phyloP scores from a whole-genome alignment of 2,329 filamentous ascomycete genomes.

The Grosmannia serpens region DNA sequence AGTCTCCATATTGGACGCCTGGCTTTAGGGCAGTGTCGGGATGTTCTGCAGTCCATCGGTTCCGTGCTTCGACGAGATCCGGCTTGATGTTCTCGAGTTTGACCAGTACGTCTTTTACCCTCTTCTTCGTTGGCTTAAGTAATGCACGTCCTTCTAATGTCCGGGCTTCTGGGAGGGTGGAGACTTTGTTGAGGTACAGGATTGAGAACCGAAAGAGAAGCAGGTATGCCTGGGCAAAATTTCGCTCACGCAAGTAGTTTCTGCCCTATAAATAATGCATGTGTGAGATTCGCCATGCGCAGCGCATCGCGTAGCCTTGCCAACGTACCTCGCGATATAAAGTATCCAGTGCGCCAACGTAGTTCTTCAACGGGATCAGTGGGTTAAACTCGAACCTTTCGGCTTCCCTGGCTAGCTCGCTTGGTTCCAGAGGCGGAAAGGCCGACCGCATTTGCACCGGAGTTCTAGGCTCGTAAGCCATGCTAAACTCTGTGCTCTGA shows the following conservation, averaged over 20 bases:
- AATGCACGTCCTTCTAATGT: constrained; percentile 52
- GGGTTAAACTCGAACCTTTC: constrained; percentile 72
- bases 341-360: constrained; percentile 69
- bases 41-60: constrained; percentile 50
- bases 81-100: constrained; percentile 72
- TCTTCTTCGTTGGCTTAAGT: constrained; percentile 39
- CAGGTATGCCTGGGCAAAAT: constrained; percentile 79
- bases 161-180: constrained; percentile 63
- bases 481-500: background rate
- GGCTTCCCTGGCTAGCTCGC: constrained; percentile 66
- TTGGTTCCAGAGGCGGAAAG: constrained; percentile 53
- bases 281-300: background rate
- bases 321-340: constrained; percentile 62
- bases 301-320: background rate
- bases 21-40: background rate
- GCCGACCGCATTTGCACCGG: background rate
- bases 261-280: constrained; percentile 45
- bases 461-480: background rate
- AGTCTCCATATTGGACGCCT: constrained; percentile 15
- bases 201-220: constrained; percentile 82
- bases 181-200: constrained; percentile 67
- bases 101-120: constrained; percentile 47
- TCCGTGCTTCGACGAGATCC: constrained; percentile 58
- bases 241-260: constrained; percentile 76
- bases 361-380: constrained; percentile 65